phyloP scores from a whole-genome alignment of 108 stramenopile species.

The Cyclotella kingstonii region DNA sequence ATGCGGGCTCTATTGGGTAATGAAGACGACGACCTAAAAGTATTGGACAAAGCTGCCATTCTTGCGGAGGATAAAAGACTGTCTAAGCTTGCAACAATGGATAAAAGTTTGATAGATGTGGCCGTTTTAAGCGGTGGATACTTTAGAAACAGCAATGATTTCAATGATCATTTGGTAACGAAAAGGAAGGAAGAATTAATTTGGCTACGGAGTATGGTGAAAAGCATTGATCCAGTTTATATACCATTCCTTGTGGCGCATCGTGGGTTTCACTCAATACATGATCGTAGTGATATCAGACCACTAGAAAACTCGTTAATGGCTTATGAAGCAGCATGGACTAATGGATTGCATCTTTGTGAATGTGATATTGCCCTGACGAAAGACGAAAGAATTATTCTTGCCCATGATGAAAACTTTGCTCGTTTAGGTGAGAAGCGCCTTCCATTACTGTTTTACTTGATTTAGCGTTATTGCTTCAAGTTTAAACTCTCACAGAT shows the following conservation, averaged over 20 bases:
- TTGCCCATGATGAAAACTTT: constrained; percentile 52
- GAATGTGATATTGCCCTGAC: constrained; percentile 50
- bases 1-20: constrained; percentile 35
- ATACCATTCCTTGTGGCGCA: constrained; percentile 41
- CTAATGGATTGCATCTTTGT: constrained; percentile 33
- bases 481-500: not conserved
- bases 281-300: constrained; percentile 40
- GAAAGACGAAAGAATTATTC: constrained; percentile 43
- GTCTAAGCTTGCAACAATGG: constrained; percentile 7
- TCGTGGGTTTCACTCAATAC: constrained; percentile 46
- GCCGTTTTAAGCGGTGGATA: constrained; percentile 31
- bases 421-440: constrained; percentile 26
- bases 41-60: not conserved
- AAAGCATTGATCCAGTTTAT: constrained; percentile 35
- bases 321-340: constrained; percentile 50
- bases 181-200: constrained; percentile 51
- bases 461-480: not conserved
- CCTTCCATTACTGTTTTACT: too few relatives aligned
- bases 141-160: constrained; percentile 32
- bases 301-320: constrained; percentile 46
- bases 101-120: constrained; percentile 12
- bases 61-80: constrained; percentile 17
- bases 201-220: constrained; percentile 55
- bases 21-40: constrained; percentile 36
- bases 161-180: constrained; percentile 30